Conservation (phyloP, 2,329 filamentous ascomycete genomes). For the Pseudogymnoascus sp. region DNA sequence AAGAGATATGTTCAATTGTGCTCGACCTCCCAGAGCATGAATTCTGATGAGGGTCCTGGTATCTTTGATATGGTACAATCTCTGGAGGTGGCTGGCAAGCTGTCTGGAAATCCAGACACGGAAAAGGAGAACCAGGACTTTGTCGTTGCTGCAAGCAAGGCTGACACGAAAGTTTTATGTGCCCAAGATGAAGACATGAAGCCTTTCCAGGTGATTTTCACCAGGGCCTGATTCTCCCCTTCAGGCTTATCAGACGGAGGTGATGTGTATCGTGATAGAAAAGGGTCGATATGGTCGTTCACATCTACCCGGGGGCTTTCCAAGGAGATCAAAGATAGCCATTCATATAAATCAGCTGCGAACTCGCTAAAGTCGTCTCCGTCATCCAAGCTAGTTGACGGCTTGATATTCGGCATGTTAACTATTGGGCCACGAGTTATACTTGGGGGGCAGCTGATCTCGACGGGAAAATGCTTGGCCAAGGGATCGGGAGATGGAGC, state of each 20-base stretch:
- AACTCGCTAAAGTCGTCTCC: conserved; percentile 53
- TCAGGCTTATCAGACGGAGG: conserved; percentile 31
- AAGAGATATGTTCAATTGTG: conserved; percentile 20
- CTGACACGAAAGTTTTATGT: conserved; percentile 38
- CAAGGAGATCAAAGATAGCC: conserved; percentile 61
- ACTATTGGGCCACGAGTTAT: conserved; percentile 26
- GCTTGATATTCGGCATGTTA: conserved; percentile 24
- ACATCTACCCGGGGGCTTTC: conserved; percentile 54
- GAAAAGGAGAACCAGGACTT: conserved; percentile 50
- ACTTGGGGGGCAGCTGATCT: conserved; percentile 32
- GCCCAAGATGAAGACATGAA: conserved; percentile 49
- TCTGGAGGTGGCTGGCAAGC: conserved; percentile 36
- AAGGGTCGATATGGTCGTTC: conserved; percentile 57
- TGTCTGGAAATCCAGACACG: conserved; percentile 44
- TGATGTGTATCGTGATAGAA: conserved; percentile 59
- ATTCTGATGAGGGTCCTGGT: conserved; percentile 43
- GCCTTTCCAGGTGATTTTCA: conserved; percentile 52
- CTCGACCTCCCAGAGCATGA: conserved; percentile 52
- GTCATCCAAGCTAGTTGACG: conserved; percentile 30
- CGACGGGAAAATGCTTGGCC: conserved; percentile 36
- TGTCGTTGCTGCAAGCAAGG: conserved; percentile 40
- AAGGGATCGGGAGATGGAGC: conserved; percentile 45
- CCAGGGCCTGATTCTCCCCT: conserved; percentile 33
- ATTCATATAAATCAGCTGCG: conserved; percentile 62
- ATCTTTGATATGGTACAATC: conserved; percentile 50